phyloP scores from a whole-genome alignment of 2,329 filamentous ascomycete genomes.

The Hypocrella siamensis region DNA sequence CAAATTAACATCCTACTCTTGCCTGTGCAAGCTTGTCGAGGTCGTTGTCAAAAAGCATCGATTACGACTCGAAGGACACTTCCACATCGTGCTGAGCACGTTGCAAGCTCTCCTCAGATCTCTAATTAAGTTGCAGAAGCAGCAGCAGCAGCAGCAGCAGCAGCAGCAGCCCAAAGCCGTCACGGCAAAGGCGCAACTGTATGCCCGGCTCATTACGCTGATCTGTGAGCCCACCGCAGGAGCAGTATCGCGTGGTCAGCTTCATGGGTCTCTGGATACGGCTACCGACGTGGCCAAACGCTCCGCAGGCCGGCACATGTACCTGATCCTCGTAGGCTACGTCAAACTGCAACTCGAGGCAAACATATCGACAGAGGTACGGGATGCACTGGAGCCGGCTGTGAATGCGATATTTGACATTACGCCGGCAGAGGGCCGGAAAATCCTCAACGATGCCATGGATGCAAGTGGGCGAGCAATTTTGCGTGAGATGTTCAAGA shows the following conservation, averaged over 20 bases:
- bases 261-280: conserved; percentile 34
- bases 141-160: conserved; percentile 5
- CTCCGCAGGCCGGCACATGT: conserved; percentile 46
- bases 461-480: conserved; percentile 44
- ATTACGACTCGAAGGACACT: conserved; percentile 44
- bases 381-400: conserved; percentile 40
- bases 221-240: conserved; percentile 43
- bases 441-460: conserved; percentile 42
- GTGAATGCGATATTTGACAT: conserved; percentile 44
- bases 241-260: conserved; percentile 32
- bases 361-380: conserved; percentile 30
- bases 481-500: conserved; percentile 40
- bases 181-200: conserved; percentile 34
- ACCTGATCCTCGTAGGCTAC: conserved; percentile 41
- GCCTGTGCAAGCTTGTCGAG: conserved; percentile 37
- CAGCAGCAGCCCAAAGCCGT: too few species aligned
- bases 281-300: conserved; percentile 45
- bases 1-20: conserved; percentile 21
- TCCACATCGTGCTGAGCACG: conserved; percentile 38
- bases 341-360: conserved; percentile 44
- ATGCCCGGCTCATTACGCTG: conserved; percentile 39
- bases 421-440: conserved; percentile 36
- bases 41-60: conserved; percentile 43
- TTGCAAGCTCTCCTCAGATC: conserved; percentile 40
- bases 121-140: conserved; percentile 24